Evolutionary conservation across 106 monocot species (phyloP).

Genomic region (Dendrobium chrysotoxum): DNA sequence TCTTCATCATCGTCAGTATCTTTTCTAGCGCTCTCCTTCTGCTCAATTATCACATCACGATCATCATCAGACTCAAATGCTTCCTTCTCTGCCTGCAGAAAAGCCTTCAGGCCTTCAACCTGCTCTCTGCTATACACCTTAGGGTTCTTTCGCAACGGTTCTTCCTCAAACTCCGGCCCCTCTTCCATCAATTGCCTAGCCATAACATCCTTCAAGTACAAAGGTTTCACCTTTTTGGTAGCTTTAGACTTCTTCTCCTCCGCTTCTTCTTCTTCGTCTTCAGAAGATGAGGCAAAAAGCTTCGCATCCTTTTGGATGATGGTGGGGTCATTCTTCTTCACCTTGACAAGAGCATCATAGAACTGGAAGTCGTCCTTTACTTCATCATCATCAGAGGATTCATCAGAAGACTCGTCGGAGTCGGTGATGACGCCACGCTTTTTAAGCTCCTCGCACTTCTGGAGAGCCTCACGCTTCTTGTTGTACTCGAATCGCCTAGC

Average conservation of each 20-base stretch:
- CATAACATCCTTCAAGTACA: constrained; percentile 83
- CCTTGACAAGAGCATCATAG: constrained; percentile 45
- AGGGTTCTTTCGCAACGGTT: constrained; percentile 12
- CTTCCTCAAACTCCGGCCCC: constrained; percentile 57
- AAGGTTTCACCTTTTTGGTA: constrained; percentile 55
- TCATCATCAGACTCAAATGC: constrained; percentile 35
- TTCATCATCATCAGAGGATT: constrained; percentile 22
- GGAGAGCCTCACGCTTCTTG: constrained; percentile 82
- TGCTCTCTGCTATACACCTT: constrained; percentile 71
- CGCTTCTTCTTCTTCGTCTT: constrained; percentile 17
- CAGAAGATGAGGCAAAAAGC: constrained; percentile 46
- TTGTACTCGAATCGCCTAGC: constrained; percentile 89
- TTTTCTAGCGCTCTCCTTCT: constrained; percentile 29
- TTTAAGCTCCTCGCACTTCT: constrained; percentile 57
- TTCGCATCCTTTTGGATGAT: constrained; percentile 45
- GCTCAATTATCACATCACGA: constrained; percentile 39
- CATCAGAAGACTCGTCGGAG: constrained; percentile 35
- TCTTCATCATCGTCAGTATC: constrained; percentile 29
- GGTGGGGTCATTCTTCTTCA: constrained; percentile 57
- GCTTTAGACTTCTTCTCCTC: constrained; percentile 9
- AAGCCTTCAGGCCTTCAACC: constrained; percentile 46
- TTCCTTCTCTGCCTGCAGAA: constrained; percentile 64
- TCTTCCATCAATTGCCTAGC: constrained; percentile 68
- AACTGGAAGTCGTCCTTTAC: constrained; percentile 42
- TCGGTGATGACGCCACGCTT: constrained; percentile 34